phyloP scores from a whole-genome alignment of 2,329 filamentous ascomycete genomes.

The Neofusicoccum laricinum region DNA sequence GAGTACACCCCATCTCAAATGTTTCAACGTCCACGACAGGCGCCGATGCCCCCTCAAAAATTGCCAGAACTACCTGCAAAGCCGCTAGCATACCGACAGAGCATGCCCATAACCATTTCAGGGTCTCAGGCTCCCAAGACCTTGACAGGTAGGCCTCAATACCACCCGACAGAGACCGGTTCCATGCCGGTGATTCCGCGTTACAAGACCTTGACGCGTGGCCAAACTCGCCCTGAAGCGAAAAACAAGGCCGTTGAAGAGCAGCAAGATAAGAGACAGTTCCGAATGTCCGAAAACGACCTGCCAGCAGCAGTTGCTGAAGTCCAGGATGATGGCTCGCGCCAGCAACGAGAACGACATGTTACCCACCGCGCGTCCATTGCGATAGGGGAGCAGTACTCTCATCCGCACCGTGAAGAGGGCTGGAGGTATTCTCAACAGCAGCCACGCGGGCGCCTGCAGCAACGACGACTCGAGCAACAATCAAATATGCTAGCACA shows the following conservation, averaged over 20 bases:
- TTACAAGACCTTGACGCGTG: background rate
- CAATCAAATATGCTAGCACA: too few species aligned
- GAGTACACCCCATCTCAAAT: conserved; percentile 3
- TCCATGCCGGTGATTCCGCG: background rate
- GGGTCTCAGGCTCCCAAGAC: background rate
- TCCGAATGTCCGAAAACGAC: background rate
- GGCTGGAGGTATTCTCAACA: too few species aligned
- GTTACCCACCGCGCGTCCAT: background rate
- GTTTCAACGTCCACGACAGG: background rate
- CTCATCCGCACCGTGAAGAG: background rate
- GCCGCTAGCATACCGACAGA: conserved; percentile 1
- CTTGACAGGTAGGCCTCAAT: background rate
- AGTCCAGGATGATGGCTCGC: too few species aligned
- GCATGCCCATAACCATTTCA: conserved; percentile 3
- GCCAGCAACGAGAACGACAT: background rate
- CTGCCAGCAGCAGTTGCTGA: background rate
- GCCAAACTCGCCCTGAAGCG: background rate
- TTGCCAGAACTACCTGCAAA: background rate
- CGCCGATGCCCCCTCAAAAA: background rate
- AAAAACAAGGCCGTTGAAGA: background rate
- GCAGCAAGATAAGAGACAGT: background rate
- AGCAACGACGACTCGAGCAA: too few species aligned
- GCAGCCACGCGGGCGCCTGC: conserved; percentile 28
- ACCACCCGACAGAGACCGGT: background rate
- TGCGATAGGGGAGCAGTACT: background rate